Evolutionary conservation across 108 stramenopile species (phyloP).

Genomic region (Skeletonema marinoi): DNA sequence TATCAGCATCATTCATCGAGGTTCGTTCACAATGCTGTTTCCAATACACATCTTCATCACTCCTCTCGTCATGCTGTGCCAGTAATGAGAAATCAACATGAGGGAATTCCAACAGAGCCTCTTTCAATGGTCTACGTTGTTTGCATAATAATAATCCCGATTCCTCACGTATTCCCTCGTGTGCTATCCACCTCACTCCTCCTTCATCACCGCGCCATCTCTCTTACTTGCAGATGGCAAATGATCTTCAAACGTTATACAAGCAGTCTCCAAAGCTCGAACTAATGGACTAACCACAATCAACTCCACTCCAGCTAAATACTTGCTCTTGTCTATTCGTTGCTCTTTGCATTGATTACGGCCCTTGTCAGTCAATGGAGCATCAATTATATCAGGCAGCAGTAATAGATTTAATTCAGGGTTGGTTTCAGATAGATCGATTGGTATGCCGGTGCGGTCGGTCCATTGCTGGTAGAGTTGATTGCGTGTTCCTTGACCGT

Average conservation of each 20-base stretch:
- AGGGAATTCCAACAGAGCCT: conserved; percentile 56
- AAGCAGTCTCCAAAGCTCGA: conserved; percentile 73
- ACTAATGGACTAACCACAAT: conserved; percentile 72
- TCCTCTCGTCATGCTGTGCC: too few relatives aligned
- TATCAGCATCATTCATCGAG: too few relatives aligned
- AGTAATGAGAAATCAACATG: too few relatives aligned
- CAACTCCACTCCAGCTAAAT: conserved; percentile 51
- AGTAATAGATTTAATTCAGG: conserved; percentile 65
- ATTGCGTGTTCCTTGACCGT: conserved; percentile 58
- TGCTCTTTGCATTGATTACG: conserved; percentile 59
- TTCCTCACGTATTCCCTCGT: conserved; percentile 78
- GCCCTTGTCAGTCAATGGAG: conserved; percentile 81
- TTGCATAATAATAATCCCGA: conserved; percentile 79
- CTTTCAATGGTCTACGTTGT: conserved; percentile 60
- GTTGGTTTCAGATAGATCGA: conserved; percentile 37
- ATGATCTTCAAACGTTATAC: conserved; percentile 68
- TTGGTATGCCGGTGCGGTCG: conserved; percentile 16
- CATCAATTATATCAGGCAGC: conserved; percentile 68
- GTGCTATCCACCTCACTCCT: conserved; percentile 60
- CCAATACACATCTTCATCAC: too few relatives aligned
- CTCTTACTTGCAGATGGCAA: conserved; percentile 3
- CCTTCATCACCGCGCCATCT: too few relatives aligned
- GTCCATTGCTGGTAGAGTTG: conserved; percentile 56
- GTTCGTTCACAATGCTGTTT: too few relatives aligned
- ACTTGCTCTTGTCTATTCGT: conserved; percentile 18